Percentiles rank a stretch among this genome's conserved stretches.
phyloP scores from a whole-genome alignment of 441 rosid species.

The Mallotus japonicus region DNA sequence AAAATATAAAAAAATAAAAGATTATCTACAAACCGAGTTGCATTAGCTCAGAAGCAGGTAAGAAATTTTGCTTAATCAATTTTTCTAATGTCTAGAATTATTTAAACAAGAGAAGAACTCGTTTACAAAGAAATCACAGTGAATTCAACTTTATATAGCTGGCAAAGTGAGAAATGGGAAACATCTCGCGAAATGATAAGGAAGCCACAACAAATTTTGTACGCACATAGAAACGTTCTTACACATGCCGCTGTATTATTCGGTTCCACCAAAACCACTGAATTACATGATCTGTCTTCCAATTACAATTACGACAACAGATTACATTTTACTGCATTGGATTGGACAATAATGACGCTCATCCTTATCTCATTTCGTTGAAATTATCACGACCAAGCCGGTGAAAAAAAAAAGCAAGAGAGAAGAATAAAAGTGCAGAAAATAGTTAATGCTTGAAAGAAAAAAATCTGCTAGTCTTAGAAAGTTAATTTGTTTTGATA shows the following conservation, averaged over 20 bases:
- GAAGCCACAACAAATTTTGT: slow-evolving; percentile 19
- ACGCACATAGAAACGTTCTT: slow-evolving; percentile 11
- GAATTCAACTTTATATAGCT: slow-evolving; percentile 8
- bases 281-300: slow-evolving; percentile 32
- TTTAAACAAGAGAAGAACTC: slow-evolving; percentile 4
- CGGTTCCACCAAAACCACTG: slow-evolving; percentile 24
- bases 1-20: background rate
- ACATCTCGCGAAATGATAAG: slow-evolving; percentile 17
- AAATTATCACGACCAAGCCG: slow-evolving; percentile 1
- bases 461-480: background rate
- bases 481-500: background rate
- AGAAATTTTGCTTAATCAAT: slow-evolving; percentile 9
- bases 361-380: slow-evolving; percentile 23
- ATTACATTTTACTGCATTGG: slow-evolving; percentile 14
- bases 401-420: background rate
- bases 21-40: slow-evolving; percentile 17
- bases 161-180: slow-evolving; percentile 8
- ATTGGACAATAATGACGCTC: slow-evolving; percentile 14
- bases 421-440: background rate
- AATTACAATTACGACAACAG: background rate
- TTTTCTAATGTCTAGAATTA: slow-evolving; percentile 19
- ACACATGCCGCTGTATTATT: slow-evolving; percentile 21
- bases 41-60: slow-evolving; percentile 12
- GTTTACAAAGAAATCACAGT: background rate
- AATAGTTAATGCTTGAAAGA: background rate